Evolutionary conservation across 306 rosid species (phyloP).

Genomic region (Oemleria cerasiformis): DNA sequence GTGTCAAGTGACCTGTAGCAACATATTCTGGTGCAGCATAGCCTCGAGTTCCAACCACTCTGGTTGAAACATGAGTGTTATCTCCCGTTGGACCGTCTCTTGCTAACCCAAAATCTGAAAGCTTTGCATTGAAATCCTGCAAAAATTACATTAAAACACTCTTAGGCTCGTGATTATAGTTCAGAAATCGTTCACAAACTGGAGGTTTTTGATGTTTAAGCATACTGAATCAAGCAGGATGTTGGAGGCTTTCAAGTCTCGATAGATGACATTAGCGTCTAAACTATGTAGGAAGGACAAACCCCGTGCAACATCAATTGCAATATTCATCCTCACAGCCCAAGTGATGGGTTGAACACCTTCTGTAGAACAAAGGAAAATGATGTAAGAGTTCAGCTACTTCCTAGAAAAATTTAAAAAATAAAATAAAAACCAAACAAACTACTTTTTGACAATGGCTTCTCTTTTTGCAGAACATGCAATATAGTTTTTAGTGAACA

Average conservation of each 20-base stretch:
- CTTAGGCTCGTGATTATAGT: conserved; percentile 21
- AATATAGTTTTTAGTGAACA: background rate
- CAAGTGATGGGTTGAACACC: conserved; percentile 81
- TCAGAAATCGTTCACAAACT: background rate
- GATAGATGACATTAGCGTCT: conserved; percentile 76
- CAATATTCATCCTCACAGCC: conserved; percentile 65
- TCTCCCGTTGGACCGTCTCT: conserved; percentile 99
- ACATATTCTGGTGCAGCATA: conserved; percentile 98
- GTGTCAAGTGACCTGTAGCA: conserved; percentile 90
- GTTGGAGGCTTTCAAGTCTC: conserved; percentile 94
- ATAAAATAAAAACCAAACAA: background rate
- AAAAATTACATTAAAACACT: conserved; percentile 14
- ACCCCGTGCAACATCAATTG: conserved; percentile 73
- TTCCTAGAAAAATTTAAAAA: background rate
- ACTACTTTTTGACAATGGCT: background rate
- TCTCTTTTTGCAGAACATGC: background rate
- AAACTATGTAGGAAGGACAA: conserved; percentile 70
- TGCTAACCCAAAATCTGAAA: conserved; percentile 94
- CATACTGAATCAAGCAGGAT: conserved; percentile 82
- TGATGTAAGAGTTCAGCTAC: background rate
- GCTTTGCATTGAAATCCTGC: conserved; percentile 79
- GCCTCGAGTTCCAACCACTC: conserved; percentile 87
- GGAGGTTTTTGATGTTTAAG: conserved; percentile 9
- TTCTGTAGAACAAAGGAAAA: conserved; percentile 42
- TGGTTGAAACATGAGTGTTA: conserved; percentile 90